Percentiles rank a stretch among this genome's conserved stretches.
Conservation (phyloP, 805 yeast genomes). For the Starmerella cellae region DNA sequence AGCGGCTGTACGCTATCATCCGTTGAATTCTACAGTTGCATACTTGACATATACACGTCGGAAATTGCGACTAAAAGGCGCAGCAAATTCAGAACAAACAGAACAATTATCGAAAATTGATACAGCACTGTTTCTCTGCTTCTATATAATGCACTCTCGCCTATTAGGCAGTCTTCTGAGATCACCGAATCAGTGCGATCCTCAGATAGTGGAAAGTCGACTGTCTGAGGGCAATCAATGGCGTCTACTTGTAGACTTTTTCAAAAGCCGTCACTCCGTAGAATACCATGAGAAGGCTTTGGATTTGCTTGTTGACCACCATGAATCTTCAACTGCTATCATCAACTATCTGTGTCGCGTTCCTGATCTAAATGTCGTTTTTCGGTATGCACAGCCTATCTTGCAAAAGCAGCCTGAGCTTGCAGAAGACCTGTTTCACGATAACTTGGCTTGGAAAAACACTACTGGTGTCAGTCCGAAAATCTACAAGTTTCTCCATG, state of each 20-base stretch:
- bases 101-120: slow-evolving; percentile 41
- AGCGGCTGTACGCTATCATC: neutral
- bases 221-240: slow-evolving; percentile 37
- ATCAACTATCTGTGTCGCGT: slow-evolving; percentile 10
- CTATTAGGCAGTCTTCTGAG: slow-evolving; percentile 75
- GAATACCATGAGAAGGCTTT: slow-evolving; percentile 50
- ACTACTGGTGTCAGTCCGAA: neutral
- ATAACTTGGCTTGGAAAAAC: slow-evolving; percentile 14
- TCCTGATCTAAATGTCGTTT: slow-evolving; percentile 38
- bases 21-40: slow-evolving; percentile 12
- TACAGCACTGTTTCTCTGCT: slow-evolving; percentile 64
- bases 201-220: slow-evolving; percentile 43
- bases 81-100: slow-evolving; percentile 6
- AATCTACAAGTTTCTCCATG: neutral
- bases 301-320: slow-evolving; percentile 37
- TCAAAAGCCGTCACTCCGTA: slow-evolving; percentile 39
- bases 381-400: slow-evolving; percentile 45
- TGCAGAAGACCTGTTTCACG: slow-evolving; percentile 47
- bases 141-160: slow-evolving; percentile 52
- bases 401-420: slow-evolving; percentile 30
- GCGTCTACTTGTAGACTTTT: slow-evolving; percentile 66
- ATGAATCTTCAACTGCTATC: slow-evolving; percentile 17
- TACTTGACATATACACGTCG: slow-evolving; percentile 15
- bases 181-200: slow-evolving; percentile 59
- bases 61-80: slow-evolving; percentile 11